Base-by-base conservation (phyloP, 495 filamentous ascomycete species). In the Penicillium longicatenatum region DNA sequence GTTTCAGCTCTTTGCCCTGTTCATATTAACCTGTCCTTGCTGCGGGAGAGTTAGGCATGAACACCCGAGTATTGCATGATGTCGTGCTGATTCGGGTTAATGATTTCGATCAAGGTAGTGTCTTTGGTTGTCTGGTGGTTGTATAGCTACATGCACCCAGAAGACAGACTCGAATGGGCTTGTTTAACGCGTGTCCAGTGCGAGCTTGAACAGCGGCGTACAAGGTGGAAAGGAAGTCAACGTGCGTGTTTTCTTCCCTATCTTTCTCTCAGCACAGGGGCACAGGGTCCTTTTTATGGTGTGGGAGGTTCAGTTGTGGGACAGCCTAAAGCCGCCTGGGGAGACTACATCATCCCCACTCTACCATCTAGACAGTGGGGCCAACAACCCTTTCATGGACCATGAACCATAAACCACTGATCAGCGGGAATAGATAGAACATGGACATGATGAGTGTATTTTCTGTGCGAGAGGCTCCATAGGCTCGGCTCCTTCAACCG, bases 301-400 rank as follows among this genome's bases (percentile, higher is more conserved):
- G 9, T 4, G 48, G 17, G 29, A 12, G 22, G 4, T 17, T 6
- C 26, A 26, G 26, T 22, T 30, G 24, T 51, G 29, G 48, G 37
- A 43, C 31, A 53, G 50, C 3, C 37, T 29, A 39, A 14, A 51
- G 31, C 30, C 33, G 30, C 31, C 16, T 16, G 44, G 44, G 51
- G 57, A 30, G 57, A 59, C 51, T 54, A 59, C 51, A 59, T 59
- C 57, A 59, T 59, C 57, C 51, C 57, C 57, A 55, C 57, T 45
- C 21, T 41, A n/a, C n/a, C 33, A 33, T 48, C 17, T 22, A 48
- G 9, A 55, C 24, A 47, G 52, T 51, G 46, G 52, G 51, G 52
- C 31, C 24, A 17, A 5, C 12, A 24, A 14, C 4, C 3, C 4
- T 10, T 46, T 46, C 0, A 46, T 46, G 20, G 12, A 24, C 24